Evolutionary conservation across 371 early-diverging fungal species (phyloP), one percentile per base, ranked within the genome.

Genomic region (Fennellomyces sp.): DNA sequence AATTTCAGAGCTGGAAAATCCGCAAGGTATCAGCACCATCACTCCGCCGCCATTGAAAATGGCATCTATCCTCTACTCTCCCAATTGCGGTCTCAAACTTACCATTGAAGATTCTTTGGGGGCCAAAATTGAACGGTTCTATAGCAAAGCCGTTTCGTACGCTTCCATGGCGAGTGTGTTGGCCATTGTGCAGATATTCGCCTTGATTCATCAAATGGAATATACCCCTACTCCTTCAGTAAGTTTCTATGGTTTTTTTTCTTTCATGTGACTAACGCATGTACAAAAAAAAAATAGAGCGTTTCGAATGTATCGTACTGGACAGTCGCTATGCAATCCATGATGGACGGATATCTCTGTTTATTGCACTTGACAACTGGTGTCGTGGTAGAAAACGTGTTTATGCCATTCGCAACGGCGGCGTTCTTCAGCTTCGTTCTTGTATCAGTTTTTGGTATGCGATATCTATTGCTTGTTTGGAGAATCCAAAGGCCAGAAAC

Each of bases 281-380:
- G 2, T 51, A n/a, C 8, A 36, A 30, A 41, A 25, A 31, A 28
- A 13, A 21, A 6, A 21, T 61, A 75, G 66, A 85, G 86, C 56
- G 83, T 89, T 15, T 80, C 91, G 15, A 90, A 91, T 66, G 84
- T 91, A n/a, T 90, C 93, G 2, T 83, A 86, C 58, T 85, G 85
- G 76, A 85, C 87, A 1, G 84, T 91, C 56, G 82, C 86, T 23
- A 81, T 90, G 70, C 87, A 88, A 63, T 82, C 85, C 11, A 73
- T 88, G 21, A 80, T 89, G 63, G 92, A 91, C 64, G 86, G 87
- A 3, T 89, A 89, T 65, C 52, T 87, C 6, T 89, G 88, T 60
- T 57, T 91, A 49, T 50, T 90, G 3, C 83, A 88, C 63, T 65
- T 90, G 31, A 81, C 89, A 11, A 82, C 85, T 2, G 87, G 85